Percentiles rank a stretch among this genome's conserved stretches.
These are phyloP conservation scores for Poterioochromonas sp. DNA, from an alignment of 352 stramenopile genomes.

Conservation along the genomic window DNA sequence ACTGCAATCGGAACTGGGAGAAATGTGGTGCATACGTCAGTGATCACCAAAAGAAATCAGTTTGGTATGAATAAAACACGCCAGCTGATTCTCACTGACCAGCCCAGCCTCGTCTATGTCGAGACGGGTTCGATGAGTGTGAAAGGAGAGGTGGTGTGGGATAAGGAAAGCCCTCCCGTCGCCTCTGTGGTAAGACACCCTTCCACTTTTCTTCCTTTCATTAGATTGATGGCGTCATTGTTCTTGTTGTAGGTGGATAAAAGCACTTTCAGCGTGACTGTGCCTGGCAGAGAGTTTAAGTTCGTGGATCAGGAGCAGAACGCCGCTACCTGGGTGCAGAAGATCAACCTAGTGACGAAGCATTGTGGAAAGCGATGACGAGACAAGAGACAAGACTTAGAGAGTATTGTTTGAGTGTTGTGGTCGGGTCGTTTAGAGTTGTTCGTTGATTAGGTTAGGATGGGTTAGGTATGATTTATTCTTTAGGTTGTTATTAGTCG, in stretches of 20 bases:
- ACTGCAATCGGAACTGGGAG: background rate
- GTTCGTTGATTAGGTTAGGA: too few species aligned
- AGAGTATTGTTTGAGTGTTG: too few species aligned
- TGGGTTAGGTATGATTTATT: too few species aligned
- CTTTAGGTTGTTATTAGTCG: background rate
- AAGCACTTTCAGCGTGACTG: background rate
- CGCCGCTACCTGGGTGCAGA: background rate
- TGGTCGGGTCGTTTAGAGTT: too few species aligned
- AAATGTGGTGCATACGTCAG: background rate
- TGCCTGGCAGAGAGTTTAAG: background rate
- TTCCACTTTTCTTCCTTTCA: background rate
- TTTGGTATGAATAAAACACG: background rate
- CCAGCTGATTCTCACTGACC: background rate
- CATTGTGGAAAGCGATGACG: too few species aligned
- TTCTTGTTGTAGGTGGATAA: background rate
- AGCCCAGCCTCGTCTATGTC: background rate
- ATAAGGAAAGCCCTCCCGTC: background rate
- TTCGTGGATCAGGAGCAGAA: conserved; percentile 1
- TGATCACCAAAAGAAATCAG: background rate
- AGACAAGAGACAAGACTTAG: too few species aligned
- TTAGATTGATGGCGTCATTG: background rate
- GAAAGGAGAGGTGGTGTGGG: background rate
- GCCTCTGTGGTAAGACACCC: background rate
- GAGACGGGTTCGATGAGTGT: background rate
- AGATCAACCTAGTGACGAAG: background rate